A percentile compares a stretch with the other conserved stretches of the same genome.
phyloP scores from a whole-genome alignment of 176 grass and related monocot species.

The Saccharum spontaneum region DNA sequence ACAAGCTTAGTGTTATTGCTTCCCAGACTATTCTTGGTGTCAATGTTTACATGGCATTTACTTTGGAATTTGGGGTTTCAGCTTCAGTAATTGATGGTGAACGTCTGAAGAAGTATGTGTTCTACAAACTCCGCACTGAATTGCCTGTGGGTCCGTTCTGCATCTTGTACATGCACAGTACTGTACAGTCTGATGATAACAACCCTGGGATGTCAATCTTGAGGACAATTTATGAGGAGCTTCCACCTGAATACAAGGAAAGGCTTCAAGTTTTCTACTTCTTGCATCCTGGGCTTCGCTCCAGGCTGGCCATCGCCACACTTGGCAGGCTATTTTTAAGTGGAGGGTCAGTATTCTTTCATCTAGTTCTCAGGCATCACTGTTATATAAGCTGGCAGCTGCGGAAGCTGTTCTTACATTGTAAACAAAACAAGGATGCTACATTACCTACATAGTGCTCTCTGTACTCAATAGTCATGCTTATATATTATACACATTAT shows the following conservation, averaged over 20 bases:
- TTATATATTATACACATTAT: background rate
- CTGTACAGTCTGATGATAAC: conserved; percentile 83
- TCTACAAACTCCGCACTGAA: conserved; percentile 61
- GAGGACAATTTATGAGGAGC: conserved; percentile 84
- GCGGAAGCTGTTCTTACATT: background rate
- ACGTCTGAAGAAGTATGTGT: conserved; percentile 81
- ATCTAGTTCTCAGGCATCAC: background rate
- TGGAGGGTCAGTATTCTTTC: conserved; percentile 61
- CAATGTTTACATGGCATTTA: background rate
- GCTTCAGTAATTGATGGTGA: conserved; percentile 67
- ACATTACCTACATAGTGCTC: background rate
- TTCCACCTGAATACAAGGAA: conserved; percentile 71
- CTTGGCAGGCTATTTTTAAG: conserved; percentile 85
- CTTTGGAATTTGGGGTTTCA: conserved; percentile 47
- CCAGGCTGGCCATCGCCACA: conserved; percentile 76
- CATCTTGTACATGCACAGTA: conserved; percentile 89
- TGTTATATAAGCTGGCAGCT: background rate
- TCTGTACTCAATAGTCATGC: background rate
- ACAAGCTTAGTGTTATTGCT: background rate
- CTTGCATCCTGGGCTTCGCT: conserved; percentile 76
- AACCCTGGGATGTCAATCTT: conserved; percentile 90
- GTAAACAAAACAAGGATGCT: background rate
- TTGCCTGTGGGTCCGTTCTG: conserved; percentile 74
- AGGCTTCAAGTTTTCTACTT: conserved; percentile 83
- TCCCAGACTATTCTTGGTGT: background rate